Percentiles rank a stretch among this genome's conserved stretches.
These are phyloP conservation scores for Gossypium aridum DNA, from an alignment of 441 rosid genomes.

Conservation along the genomic window DNA sequence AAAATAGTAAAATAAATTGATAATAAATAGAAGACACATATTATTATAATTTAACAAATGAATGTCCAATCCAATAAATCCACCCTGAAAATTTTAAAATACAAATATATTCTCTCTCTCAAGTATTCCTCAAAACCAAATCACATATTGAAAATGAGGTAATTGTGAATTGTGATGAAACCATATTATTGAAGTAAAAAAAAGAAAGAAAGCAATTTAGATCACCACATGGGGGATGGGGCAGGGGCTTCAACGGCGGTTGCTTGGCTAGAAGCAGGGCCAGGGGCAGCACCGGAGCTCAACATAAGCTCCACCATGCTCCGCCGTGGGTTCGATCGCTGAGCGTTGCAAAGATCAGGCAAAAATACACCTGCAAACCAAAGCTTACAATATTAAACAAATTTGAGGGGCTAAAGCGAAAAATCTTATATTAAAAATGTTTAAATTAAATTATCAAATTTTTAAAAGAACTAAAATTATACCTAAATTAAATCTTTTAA, in stretches of 20 bases:
- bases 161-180: not conserved
- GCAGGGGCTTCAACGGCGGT: not conserved
- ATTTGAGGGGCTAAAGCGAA: too few species aligned
- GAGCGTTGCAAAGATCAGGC: constrained; percentile 70
- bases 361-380: constrained; percentile 63
- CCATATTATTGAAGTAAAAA: not conserved
- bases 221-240: not conserved
- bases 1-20: too few species aligned
- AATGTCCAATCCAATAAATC: not conserved
- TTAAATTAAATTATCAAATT: too few species aligned
- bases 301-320: constrained; percentile 49
- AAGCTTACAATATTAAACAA: not conserved
- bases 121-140: not conserved
- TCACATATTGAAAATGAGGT: not conserved
- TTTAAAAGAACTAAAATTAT: too few species aligned
- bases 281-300: constrained; percentile 56
- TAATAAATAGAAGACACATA: not conserved
- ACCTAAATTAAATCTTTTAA: too few species aligned
- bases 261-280: constrained; percentile 19
- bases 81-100: not conserved
- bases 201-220: not conserved
- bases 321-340: constrained; percentile 57
- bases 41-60: not conserved
- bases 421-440: too few species aligned
- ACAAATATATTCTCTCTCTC: not conserved